Evolutionary conservation across 1,284 basidiomycete species (phyloP).

Genomic region (Sanghuangporus baumii): DNA sequence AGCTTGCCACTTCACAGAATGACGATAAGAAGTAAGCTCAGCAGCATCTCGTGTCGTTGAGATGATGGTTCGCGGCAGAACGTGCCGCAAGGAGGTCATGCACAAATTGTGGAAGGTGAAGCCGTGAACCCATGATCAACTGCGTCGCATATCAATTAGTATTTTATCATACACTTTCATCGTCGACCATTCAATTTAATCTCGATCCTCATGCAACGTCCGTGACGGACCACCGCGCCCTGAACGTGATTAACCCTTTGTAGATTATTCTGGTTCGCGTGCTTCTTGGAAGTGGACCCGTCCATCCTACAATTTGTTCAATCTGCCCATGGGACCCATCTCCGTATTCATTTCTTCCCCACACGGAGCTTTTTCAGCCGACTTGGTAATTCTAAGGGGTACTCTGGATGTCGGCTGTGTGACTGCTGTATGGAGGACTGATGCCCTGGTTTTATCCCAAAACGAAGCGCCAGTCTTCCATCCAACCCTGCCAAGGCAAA

Average conservation of each 20-base stretch:
- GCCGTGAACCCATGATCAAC: no score
- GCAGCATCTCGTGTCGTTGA: no score
- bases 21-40: no score
- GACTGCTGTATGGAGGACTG: neutral
- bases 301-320: neutral
- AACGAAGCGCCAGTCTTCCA: neutral
- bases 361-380: neutral
- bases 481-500: neutral
- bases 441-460: neutral
- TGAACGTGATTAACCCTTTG: conserved; percentile 1
- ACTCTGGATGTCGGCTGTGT: neutral
- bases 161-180: no score
- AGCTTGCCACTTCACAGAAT: no score
- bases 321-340: neutral
- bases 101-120: no score
- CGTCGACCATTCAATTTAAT: no score
- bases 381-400: neutral
- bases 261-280: neutral
- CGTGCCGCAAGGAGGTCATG: no score
- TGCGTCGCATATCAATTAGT: no score
- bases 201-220: neutral
- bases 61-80: no score
- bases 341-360: neutral
- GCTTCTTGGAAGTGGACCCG: neutral
- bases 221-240: neutral